Evolutionary conservation across 2,329 filamentous ascomycete species (phyloP).

Genomic region (Sclerotinia trifoliorum): DNA sequence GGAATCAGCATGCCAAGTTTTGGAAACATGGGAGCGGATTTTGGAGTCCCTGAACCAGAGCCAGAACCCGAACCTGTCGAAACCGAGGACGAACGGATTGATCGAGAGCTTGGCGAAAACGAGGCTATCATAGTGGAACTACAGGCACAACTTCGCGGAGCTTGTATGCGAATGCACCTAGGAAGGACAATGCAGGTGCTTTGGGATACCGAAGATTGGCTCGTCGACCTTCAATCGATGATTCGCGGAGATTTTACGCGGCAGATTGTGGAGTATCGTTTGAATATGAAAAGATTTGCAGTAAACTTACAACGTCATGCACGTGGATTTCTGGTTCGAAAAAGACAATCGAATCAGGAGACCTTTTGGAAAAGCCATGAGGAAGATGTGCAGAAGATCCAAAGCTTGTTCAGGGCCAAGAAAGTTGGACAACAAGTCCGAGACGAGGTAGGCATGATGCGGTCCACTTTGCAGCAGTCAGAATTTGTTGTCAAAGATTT

Average conservation of each 20-base stretch:
- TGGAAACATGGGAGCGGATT: constrained; percentile 93
- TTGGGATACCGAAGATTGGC: constrained; percentile 78
- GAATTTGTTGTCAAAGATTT: constrained; percentile 64
- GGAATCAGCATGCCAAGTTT: constrained; percentile 97
- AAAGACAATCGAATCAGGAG: constrained; percentile 60
- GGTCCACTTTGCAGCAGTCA: constrained; percentile 59
- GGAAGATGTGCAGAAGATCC: constrained; percentile 71
- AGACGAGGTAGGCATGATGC: constrained; percentile 55
- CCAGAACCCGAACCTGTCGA: constrained; percentile 75
- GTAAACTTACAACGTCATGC: constrained; percentile 74
- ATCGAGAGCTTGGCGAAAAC: constrained; percentile 77
- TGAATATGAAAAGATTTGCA: constrained; percentile 81
- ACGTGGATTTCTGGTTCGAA: constrained; percentile 73
- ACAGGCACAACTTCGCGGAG: constrained; percentile 83
- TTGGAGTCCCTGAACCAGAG: constrained; percentile 73
- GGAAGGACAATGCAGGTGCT: constrained; percentile 82
- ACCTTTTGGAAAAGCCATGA: constrained; percentile 69
- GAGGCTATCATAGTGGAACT: constrained; percentile 72
- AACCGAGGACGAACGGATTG: constrained; percentile 84
- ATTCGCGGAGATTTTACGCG: constrained; percentile 85
- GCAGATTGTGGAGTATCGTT: constrained; percentile 77
- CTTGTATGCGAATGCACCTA: constrained; percentile 71
- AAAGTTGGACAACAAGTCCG: constrained; percentile 49
- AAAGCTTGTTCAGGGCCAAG: constrained; percentile 74
- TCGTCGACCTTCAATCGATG: constrained; percentile 80